Base-by-base conservation (phyloP, 305 asterid species). In the Fraxinus sp. region DNA sequence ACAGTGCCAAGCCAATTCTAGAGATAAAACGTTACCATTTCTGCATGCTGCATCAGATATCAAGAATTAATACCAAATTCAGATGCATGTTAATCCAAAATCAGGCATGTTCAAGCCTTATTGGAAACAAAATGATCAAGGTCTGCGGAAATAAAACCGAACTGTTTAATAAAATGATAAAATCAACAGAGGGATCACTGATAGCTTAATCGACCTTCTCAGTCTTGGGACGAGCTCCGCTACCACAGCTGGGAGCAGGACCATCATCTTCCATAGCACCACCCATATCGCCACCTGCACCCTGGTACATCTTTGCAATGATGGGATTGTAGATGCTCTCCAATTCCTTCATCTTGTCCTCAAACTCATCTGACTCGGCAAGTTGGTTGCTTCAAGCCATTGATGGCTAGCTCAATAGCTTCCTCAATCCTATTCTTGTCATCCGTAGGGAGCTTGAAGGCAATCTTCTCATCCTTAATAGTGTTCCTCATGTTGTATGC, bases 401-500 rank as follows among this genome's bases (percentile, higher is more conserved):
- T 90, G 95, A 92, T 94, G 83, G 86, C 64, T 0, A 85, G 81
- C 83, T 94, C 96, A 10, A 94, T 91, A 0, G 97, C 92, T 18
- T 94, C 95, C 84, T 92, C 96, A 2, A 92, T 91, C 88, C 90
- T 94, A 88, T 90, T 90, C 92, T 91, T 94, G 78, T 92, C 98
- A 0, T 76, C 95, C 0, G 90, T 89, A 1, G 93, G 79, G 10
- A 94, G 92, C 89, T 92, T 92, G 28, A 94, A 91, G 8, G 95
- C 92, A 52, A 94, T 92, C 89, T 92, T 94, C 80, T 94, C 96
- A 5, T 94, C 97, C 89, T 92, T 92, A 1, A 92, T 59, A 0
- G 97, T 94, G 90, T 92, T 94, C 91, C 98, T 94, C 98, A 92
- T 94, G 92, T 94, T 94, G 91, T 92, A 94, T 0, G 97, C 93